Base-by-base conservation (phyloP, 148 eudicot genomes). In the Diospyros kaki region DNA sequence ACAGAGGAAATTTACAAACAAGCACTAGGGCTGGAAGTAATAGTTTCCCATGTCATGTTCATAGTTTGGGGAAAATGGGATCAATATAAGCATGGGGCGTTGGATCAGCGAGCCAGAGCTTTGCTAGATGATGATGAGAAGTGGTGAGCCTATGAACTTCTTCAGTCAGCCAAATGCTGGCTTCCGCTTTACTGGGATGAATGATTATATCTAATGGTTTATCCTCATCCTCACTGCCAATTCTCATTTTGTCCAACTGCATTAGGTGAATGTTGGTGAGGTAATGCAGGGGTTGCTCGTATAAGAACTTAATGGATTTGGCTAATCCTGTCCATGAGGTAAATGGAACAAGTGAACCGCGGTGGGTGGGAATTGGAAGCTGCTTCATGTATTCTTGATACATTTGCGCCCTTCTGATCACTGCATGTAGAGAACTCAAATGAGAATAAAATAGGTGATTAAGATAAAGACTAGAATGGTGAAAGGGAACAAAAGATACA, bases 111-210 rank as follows among this genome's bases (percentile, higher is more conserved):
- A 70, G 54, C 96, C 98, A 91, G 4, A 89, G 89, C 42, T 78
- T 79, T 50, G 87, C 87, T 9, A 89, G 66, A 61, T 85, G 79
- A 78, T 80, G 82, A 80, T 79, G 82, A 64, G 94, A 91, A 1
- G 87, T 77, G 50, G 90, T 88, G 4, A 39, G 82, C 65, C 98
- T 80, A 81, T 94, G 95, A 76, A 80, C 87, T 78, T 94, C 95
- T 87, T 90, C 93, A 2, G 87, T 66, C 44, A 88, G 80, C 98
- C 97, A 94, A 73, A 94, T 75, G 64, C 72, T 86, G 5, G 86
- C 77, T 83, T 94, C 98, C 2, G 94, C 98, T 82, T 89, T 90
- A 62, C 64, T 68, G 55, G 98, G 98, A 77, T 90, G 94, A 76
- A 94, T 71, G 15, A 87, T 43, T 9, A 77, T 73, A 68, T 94